Evolutionary conservation across 441 rosid species (phyloP), one percentile per base, ranked within the genome.

Genomic region (Populus hybrid): DNA sequence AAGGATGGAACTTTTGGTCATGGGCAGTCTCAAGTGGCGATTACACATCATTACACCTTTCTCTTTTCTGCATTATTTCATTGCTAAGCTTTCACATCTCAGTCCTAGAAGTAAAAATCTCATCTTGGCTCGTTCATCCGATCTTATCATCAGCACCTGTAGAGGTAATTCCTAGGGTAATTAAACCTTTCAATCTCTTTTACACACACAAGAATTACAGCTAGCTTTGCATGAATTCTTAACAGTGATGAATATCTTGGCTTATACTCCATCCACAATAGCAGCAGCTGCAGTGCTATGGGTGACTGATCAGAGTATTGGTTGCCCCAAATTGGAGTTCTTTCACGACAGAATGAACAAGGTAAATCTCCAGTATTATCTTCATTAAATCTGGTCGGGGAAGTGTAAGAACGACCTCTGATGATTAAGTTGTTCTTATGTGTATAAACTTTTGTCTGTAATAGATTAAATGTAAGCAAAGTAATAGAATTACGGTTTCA

Each of bases 1-100:
- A 66, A 74, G 84, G 23, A 87, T 83, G 86, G 87, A 87, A 72
- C 70, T 87, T 35, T n/a, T 85, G 9, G 86, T 87, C 50, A 82
- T 82, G 85, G 35, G 76, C 34, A 38, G 69, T 64, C 85, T 84
- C 38, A 79, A 85, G 6, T 84, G 86, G 86, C 79, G 86, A 77
- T 72, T 85, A 74, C 83, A 79, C 66, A 69, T 36, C 70, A 77
- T 76, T 12, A 87, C 85, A 3, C 88, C 89, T 63, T 83, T 82
- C 24, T 73, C 77, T 69, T 87, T 85, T 73, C 50, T 85, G 10
- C 81, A 76, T 64, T 72, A 71, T 73, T 84, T 84, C 82, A 28
- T 84, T 36, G 59, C 81, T 10, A 84, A 70, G 50, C 61, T 83
- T 67, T 75, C 84, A n/a, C 21, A 59, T 76, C 16, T n/a, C 16